Base-by-base conservation (phyloP, 1,284 basidiomycete genomes). In the Rhodotorula sp. region DNA sequence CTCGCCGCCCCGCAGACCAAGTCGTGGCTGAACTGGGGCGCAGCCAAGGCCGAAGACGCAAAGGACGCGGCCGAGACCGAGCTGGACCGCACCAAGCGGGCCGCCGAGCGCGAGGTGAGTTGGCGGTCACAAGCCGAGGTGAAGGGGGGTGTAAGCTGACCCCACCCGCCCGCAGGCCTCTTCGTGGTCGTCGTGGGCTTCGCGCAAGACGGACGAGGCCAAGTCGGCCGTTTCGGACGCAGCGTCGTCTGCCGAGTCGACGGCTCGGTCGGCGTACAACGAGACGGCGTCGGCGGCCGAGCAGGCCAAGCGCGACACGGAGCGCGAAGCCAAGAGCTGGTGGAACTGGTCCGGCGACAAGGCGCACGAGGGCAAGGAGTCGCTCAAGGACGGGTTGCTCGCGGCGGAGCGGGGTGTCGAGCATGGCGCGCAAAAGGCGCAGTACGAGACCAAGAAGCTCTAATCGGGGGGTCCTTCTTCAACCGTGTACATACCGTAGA, bases 371-470 rank as follows among this genome's bases (percentile, higher is more conserved):
- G 73, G 54, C 46, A 69, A 73, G 62, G 62, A 69, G 21, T 54
- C 52, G 10, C 10, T 67, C 62, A 69, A 69, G 58, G 49, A 34
- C 6, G 69, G 70, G 3, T 62, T 74, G 20, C 63, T 74, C 51
- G 52, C 39, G 20, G 73, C 70, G 26, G 73, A 74, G 64, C 51
- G 31, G 10, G 52, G 48, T 5, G 67, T 71, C 60, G 73, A 74
- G 67, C 29, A 26, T 14, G 70, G 64, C 46, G 70, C 70, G 31
- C 69, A 74, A 52, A 14, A 67, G 60, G 73, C 73, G 26, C 73
- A 74, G 54, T 18, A 64, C 20, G 64, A 74, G 67, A 74, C 73
- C 5, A 69, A 64, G 59, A 74, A 74, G 70, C 58, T 74, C 29
- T 74, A 51, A 71, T 39, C 21, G 43, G 20, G 46, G 46, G 7